Percentiles rank a stretch among this genome's conserved stretches.
Evolutionary conservation across 176 grass and related monocot species (phyloP).

Genomic region (Aechmea fasciata): DNA sequence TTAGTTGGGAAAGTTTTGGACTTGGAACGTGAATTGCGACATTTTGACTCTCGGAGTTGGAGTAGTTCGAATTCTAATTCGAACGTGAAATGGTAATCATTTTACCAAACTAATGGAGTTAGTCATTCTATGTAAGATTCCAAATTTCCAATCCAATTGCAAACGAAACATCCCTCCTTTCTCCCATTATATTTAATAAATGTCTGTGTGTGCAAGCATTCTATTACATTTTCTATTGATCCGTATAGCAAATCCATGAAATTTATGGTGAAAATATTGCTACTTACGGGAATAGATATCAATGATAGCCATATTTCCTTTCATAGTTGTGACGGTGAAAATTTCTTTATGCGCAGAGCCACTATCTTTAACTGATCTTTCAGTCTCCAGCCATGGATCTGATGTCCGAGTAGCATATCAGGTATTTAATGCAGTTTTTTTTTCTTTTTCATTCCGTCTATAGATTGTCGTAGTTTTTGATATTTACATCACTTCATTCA

Average conservation of each 20-base stretch:
- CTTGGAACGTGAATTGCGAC: too few relatives aligned
- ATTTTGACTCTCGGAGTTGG: too few relatives aligned
- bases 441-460: background rate
- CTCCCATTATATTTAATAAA: too few relatives aligned
- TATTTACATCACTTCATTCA: background rate
- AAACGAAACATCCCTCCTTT: too few relatives aligned
- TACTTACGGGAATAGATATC: slow-evolving; percentile 6
- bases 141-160: too few relatives aligned
- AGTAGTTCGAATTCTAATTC: too few relatives aligned
- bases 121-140: too few relatives aligned
- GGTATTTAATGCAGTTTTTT: slow-evolving; percentile 16
- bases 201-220: too few relatives aligned
- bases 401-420: slow-evolving; percentile 52
- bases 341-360: slow-evolving; percentile 22
- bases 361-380: slow-evolving; percentile 30
- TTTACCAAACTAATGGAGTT: too few relatives aligned
- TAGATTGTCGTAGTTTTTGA: background rate
- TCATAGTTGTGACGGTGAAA: background rate
- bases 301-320: background rate
- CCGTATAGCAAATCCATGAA: background rate
- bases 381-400: slow-evolving; percentile 21
- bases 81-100: too few relatives aligned
- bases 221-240: too few relatives aligned
- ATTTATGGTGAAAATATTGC: background rate
- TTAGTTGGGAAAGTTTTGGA: too few relatives aligned